Evolutionary conservation across 2,329 filamentous ascomycete species (phyloP), one percentile per base, ranked within the genome.

Genomic region (Aspergillus sp.): DNA sequence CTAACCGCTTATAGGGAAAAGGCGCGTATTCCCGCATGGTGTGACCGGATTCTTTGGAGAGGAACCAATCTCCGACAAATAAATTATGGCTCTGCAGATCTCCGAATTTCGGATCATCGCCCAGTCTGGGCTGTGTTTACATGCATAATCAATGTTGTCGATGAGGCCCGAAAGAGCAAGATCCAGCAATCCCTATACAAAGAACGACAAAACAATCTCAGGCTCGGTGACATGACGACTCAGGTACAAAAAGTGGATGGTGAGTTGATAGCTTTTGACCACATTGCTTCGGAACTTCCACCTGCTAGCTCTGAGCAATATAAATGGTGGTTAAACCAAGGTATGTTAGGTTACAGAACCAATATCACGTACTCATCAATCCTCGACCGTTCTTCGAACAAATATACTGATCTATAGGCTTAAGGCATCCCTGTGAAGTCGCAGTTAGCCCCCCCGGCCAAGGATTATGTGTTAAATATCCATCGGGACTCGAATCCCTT

Each of bases 11-110:
- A 13, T 54, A 90, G 88, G 52, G 94, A 98, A 71, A 99, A 99
- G 75, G 88, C 89, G 57, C 88, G 95, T 15, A 97, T 98, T 63
- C 95, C 95, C 2, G 95, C 95, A 0, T 99, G 95, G 95, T 97
- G 93, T 62, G 95, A 99, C 76, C 90, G 95, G 39, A 90, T 99
- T 49, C 80, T 99, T 8, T 89, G 91, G 61, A 96, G 93, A 78
- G 95, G 95, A 7, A 81, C 85, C 61, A 93, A 92, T 67, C 83
- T 99, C 38, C 87, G 88, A 44, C 95, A 98, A 73, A 81, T 90
- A 10, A 84, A 90, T 32, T 99, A 99, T 76, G 86, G 91, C 70
- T 89, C 86, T 56, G 92, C 93, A 3, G 88, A 91, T 30, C 81
- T 99, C 38, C 86, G 84, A 11, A 96, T 98, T 73, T 99, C 95